phyloP scores from a whole-genome alignment of 352 stramenopile species.

The Thalassiosira delicatula region DNA sequence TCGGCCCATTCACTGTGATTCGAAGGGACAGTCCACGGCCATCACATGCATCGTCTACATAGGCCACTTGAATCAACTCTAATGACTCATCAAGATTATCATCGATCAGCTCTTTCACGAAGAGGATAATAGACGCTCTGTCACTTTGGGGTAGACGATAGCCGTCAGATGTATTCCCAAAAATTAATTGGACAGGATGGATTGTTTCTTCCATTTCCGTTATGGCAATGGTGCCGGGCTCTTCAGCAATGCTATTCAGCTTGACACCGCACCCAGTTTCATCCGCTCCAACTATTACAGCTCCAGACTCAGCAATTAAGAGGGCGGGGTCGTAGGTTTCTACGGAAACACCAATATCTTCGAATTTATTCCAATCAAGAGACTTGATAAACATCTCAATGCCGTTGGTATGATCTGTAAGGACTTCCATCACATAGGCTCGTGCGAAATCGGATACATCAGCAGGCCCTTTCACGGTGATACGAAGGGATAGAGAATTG shows the following conservation, averaged over 20 bases:
- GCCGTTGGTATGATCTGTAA: neutral
- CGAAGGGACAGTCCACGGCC: neutral
- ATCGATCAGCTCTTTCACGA: neutral
- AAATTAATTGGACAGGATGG: neutral
- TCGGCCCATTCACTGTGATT: neutral
- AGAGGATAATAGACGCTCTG: neutral
- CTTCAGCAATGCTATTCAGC: too few relatives aligned
- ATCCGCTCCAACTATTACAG: too few relatives aligned
- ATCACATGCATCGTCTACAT: constrained; percentile 1
- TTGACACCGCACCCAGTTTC: too few relatives aligned
- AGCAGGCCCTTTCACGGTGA: neutral
- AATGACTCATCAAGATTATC: neutral
- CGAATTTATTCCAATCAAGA: neutral
- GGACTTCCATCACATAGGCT: neutral
- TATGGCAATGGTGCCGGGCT: too few relatives aligned
- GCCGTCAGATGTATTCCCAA: neutral
- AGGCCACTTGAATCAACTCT: neutral
- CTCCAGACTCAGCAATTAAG: too few relatives aligned
- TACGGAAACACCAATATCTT: too few relatives aligned
- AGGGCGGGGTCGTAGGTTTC: too few relatives aligned
- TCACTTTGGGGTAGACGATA: neutral
- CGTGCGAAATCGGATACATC: constrained; percentile 5
- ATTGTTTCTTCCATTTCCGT: neutral
- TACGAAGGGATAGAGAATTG: neutral
- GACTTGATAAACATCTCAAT: neutral